Evolutionary conservation across 345 rosid species (phyloP), one percentile per base, ranked within the genome.

Genomic region (Acer yangbiense): DNA sequence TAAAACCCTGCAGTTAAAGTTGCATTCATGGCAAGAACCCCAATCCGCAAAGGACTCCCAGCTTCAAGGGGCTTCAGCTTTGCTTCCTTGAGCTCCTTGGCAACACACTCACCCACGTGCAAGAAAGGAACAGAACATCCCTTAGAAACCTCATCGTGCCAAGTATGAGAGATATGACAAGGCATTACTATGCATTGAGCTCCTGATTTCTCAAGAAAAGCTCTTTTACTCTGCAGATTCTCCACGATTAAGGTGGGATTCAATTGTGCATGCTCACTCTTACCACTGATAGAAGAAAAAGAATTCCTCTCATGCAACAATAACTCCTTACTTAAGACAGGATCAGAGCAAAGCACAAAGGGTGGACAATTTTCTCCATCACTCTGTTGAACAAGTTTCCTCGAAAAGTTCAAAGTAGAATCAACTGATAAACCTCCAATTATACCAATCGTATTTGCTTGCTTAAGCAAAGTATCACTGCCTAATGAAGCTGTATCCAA

Each of bases 261-360:
- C 14, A 78, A 78, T 25, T 75, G 74, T 13, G 73, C 76, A 61
- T 25, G 9, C 68, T 84, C 84, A 73, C 55, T 75, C 79, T 82
- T 83, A 84, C 84, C 44, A 65, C 73, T 70, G 14, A 81, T 76
- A 63, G 79, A 84, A 73, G 90, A 82, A 66, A 87, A 84, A 32
- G 83, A 84, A 79, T 76, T 84, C 57, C 78, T 87, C 77, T 89
- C 90, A 17, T 88, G 83, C 16, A 72, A 76, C 67, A 83, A 72
- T 66, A 89, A 90, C 75, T 92, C 88, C 81, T 85, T 84, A 77
- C 71, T 88, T 77, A 92, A 82, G 11, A 60, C 69, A 14, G 98
- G 94, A 83, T 94, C 97, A 27, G 95, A 91, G 80, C 92, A 90
- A 74, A 91, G 87, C 74, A 91, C 85, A 9, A 89, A 90, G 13